These are phyloP conservation scores for Stephania yunnanensis DNA, from an alignment of 164 flowering plant genomes.

Conservation along the genomic window DNA sequence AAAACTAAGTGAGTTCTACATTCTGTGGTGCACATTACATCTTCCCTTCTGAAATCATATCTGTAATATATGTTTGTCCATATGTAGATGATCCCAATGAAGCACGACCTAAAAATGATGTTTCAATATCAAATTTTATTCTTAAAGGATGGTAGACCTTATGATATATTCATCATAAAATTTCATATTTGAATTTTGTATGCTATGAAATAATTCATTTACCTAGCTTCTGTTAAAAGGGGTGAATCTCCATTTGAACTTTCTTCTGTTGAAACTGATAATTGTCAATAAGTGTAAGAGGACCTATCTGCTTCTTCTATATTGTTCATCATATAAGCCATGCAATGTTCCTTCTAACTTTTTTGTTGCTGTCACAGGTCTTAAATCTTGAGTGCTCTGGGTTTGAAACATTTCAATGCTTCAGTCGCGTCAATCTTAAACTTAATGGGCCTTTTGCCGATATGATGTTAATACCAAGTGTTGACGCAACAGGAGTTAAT, in stretches of 20 bases:
- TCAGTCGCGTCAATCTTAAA: conserved; percentile 54
- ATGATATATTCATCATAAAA: no score
- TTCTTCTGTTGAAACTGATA: not conserved
- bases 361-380: conserved; percentile 39
- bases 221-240: not conserved
- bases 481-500: conserved; percentile 32
- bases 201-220: not conserved
- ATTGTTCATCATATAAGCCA: not conserved
- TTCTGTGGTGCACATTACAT: not conserved
- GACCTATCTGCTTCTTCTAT: not conserved
- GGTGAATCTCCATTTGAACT: not conserved
- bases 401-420: conserved; percentile 51
- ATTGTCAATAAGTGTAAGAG: not conserved
- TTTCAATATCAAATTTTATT: not conserved
- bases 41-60: not conserved
- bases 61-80: not conserved
- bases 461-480: conserved; percentile 58
- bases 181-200: no score
- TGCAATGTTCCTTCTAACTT: not conserved
- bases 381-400: conserved; percentile 68
- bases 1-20: not conserved
- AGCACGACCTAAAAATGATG: not conserved
- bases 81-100: not conserved
- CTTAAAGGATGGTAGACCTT: no score
- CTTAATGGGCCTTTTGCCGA: conserved; percentile 82